Evolutionary conservation across 2,329 filamentous ascomycete species (phyloP).

Genomic region (Colletotrichum scovillei): DNA sequence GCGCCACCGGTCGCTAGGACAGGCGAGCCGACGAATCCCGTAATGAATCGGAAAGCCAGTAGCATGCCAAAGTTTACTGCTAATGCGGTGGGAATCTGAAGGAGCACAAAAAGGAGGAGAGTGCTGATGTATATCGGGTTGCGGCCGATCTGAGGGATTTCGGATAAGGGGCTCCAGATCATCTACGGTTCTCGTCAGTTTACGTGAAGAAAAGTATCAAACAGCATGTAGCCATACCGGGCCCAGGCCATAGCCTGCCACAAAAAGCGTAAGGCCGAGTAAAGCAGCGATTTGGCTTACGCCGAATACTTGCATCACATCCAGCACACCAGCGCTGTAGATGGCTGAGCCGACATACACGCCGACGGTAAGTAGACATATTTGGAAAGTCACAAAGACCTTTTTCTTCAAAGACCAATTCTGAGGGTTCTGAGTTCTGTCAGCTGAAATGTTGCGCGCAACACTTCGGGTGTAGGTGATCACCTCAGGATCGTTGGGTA

Average conservation of each 20-base stretch:
- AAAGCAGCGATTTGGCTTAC: conserved; percentile 16
- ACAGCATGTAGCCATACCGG: not conserved
- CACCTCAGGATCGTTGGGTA: conserved; percentile 27
- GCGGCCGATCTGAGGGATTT: conserved; percentile 27
- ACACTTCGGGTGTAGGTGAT: not conserved
- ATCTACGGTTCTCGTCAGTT: conserved; percentile 6
- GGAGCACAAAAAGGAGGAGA: conserved; percentile 21
- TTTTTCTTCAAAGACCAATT: conserved; percentile 20
- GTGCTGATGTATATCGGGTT: conserved; percentile 33
- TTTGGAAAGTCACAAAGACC: conserved; percentile 15
- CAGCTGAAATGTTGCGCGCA: not conserved
- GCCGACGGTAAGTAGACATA: conserved; percentile 4
- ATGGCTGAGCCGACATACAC: conserved; percentile 33
- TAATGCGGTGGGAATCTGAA: conserved; percentile 16
- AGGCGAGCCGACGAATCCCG: conserved; percentile 31
- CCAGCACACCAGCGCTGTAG: conserved; percentile 17
- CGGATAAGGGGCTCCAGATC: conserved; percentile 30
- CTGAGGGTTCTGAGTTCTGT: not conserved
- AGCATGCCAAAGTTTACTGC: conserved; percentile 24
- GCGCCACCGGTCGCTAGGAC: conserved; percentile 31
- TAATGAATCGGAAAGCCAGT: conserved; percentile 26
- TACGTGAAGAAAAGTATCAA: not conserved
- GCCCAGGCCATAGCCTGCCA: conserved; percentile 27
- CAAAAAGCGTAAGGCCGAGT: conserved; percentile 23
- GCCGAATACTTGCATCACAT: conserved; percentile 16